These are phyloP conservation scores for Rhododendron molle DNA, from an alignment of 148 eudicot species.

Conservation along the genomic window DNA sequence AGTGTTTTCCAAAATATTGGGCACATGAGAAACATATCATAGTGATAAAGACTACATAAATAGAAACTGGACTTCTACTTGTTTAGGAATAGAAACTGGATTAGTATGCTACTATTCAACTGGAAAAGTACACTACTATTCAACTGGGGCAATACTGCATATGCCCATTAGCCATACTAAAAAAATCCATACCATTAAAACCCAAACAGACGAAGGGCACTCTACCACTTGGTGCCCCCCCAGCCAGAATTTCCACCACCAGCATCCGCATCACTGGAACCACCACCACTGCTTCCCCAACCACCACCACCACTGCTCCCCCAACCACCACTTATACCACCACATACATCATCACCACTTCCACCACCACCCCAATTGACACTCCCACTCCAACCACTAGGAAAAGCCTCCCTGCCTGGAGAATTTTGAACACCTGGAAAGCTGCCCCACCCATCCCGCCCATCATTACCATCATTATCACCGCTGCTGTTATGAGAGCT, in stretches of 20 bases:
- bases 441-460: slow-evolving; percentile 49
- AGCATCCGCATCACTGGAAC: slow-evolving; percentile 11
- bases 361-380: slow-evolving; percentile 19
- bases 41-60: neutral
- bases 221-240: slow-evolving; percentile 14
- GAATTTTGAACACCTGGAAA: slow-evolving; percentile 83
- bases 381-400: slow-evolving; percentile 57
- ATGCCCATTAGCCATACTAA: neutral
- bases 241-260: slow-evolving; percentile 27
- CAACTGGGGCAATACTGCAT: neutral
- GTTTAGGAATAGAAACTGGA: neutral
- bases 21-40: neutral
- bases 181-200: neutral
- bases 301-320: slow-evolving; percentile 1
- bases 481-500: slow-evolving; percentile 43
- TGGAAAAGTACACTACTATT: too few species aligned
- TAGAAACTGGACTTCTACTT: neutral
- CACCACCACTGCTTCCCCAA: slow-evolving; percentile 1
- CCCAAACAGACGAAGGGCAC: neutral
- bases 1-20: neutral
- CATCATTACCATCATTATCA: slow-evolving; percentile 34
- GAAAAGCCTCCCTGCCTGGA: slow-evolving; percentile 79
- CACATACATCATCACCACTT: slow-evolving; percentile 11
- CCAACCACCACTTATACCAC: slow-evolving; percentile 27
- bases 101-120: too few species aligned